Evolutionary conservation across 2,329 filamentous ascomycete species (phyloP).

Genomic region (Aphanocladium album): DNA sequence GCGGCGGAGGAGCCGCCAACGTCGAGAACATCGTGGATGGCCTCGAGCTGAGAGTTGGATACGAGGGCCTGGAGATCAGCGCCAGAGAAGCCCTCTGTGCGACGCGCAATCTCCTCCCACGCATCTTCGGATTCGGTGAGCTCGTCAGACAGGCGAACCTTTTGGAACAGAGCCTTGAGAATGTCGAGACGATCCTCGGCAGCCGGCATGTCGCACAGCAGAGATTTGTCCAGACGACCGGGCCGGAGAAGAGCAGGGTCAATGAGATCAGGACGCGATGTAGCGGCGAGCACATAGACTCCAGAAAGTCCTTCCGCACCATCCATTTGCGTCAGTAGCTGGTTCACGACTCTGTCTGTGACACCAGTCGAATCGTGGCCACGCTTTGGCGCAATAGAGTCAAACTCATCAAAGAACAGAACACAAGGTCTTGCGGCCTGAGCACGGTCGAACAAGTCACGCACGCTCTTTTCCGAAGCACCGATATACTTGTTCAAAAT

Average conservation of each 20-base stretch:
- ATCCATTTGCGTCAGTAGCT: slow-evolving; percentile 97
- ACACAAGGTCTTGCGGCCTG: slow-evolving; percentile 88
- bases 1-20: slow-evolving; percentile 37
- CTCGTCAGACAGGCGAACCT: slow-evolving; percentile 67
- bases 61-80: slow-evolving; percentile 92
- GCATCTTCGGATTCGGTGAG: slow-evolving; percentile 52
- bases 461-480: slow-evolving; percentile 91
- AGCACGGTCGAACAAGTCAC: slow-evolving; percentile 90
- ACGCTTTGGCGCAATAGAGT: slow-evolving; percentile 93
- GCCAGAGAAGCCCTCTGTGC: slow-evolving; percentile 86
- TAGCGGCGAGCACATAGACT: slow-evolving; percentile 94
- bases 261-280: slow-evolving; percentile 87
- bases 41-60: slow-evolving; percentile 94
- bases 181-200: slow-evolving; percentile 83
- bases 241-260: slow-evolving; percentile 89
- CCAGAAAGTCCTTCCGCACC: slow-evolving; percentile 91
- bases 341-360: slow-evolving; percentile 97
- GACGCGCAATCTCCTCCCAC: slow-evolving; percentile 67
- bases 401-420: slow-evolving; percentile 97
- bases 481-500: slow-evolving; percentile 99
- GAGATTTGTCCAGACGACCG: slow-evolving; percentile 85
- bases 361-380: slow-evolving; percentile 96
- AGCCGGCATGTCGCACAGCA: slow-evolving; percentile 85
- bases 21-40: slow-evolving; percentile 85
- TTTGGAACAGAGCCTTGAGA: slow-evolving; percentile 73